phyloP scores from a whole-genome alignment of 2,329 filamentous ascomycete species.

The Sarocladiaceae sp. region DNA sequence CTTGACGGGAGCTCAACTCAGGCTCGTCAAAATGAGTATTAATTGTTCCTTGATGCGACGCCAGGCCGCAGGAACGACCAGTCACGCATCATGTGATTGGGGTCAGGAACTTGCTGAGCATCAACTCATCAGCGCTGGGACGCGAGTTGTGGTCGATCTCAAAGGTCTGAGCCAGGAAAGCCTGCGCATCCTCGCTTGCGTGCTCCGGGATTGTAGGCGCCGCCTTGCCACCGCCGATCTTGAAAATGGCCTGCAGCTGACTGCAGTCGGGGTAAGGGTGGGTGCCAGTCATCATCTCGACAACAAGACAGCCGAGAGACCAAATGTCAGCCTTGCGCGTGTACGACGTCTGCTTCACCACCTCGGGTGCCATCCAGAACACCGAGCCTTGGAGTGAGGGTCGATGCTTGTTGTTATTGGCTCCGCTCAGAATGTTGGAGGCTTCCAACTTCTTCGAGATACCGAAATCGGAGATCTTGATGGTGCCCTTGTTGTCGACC shows the following conservation, averaged over 20 bases:
- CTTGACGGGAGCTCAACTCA: neutral
- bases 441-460: conserved; percentile 98
- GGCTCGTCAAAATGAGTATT: too few species aligned
- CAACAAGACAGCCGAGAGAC: conserved; percentile 92
- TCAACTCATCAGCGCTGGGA: conserved; percentile 84
- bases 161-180: conserved; percentile 84
- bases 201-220: conserved; percentile 83
- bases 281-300: conserved; percentile 97
- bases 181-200: conserved; percentile 75
- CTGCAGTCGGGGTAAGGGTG: conserved; percentile 97
- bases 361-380: conserved; percentile 99
- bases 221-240: conserved; percentile 84
- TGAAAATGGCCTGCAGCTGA: conserved; percentile 97
- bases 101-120: conserved; percentile 75
- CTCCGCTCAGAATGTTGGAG: conserved; percentile 69
- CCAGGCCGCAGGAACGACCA: too few species aligned
- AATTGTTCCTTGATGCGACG: too few species aligned
- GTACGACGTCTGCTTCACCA: conserved; percentile 95
- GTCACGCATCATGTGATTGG: conserved; percentile 63
- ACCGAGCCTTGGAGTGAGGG: conserved; percentile 91
- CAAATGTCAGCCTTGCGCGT: conserved; percentile 98
- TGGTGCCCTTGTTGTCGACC: conserved; percentile 96
- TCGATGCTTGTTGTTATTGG: conserved; percentile 60
- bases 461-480: conserved; percentile 99
- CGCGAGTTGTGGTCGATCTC: conserved; percentile 91